Conservation (phyloP, 495 filamentous ascomycete species). For the Aspergillus ostianus region DNA sequence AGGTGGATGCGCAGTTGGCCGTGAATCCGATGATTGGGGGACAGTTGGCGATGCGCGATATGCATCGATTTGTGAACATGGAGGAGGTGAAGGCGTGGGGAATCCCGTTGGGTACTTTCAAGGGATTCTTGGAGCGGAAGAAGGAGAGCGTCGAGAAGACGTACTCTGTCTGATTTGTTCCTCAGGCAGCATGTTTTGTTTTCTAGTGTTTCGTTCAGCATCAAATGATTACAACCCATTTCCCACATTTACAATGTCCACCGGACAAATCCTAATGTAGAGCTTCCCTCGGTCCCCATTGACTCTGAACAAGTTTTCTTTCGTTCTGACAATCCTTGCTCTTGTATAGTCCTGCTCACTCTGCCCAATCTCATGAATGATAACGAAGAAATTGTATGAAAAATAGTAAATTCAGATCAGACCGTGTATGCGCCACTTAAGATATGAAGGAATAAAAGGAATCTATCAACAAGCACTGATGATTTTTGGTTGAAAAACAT, state of each 20-base stretch:
- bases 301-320: too few species aligned
- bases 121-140: slow-evolving; percentile 38
- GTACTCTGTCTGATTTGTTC: slow-evolving; percentile 14
- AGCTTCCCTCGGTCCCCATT: too few species aligned
- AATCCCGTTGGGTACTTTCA: slow-evolving; percentile 34
- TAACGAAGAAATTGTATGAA: not conserved
- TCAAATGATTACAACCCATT: too few species aligned
- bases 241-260: too few species aligned
- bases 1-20: slow-evolving; percentile 26
- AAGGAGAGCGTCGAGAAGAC: slow-evolving; percentile 25
- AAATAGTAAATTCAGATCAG: not conserved
- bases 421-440: not conserved
- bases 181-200: not conserved
- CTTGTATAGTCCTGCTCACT: not conserved
- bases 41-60: slow-evolving; percentile 30
- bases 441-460: not conserved
- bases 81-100: slow-evolving; percentile 33
- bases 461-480: not conserved
- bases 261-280: too few species aligned
- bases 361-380: not conserved
- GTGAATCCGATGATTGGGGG: slow-evolving; percentile 29
- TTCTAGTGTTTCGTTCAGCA: too few species aligned
- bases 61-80: slow-evolving; percentile 34
- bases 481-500: not conserved
- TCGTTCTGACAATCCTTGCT: too few species aligned